Conservation (phyloP, 2,329 filamentous ascomycete species). For the Cladobotryum protrusum region DNA sequence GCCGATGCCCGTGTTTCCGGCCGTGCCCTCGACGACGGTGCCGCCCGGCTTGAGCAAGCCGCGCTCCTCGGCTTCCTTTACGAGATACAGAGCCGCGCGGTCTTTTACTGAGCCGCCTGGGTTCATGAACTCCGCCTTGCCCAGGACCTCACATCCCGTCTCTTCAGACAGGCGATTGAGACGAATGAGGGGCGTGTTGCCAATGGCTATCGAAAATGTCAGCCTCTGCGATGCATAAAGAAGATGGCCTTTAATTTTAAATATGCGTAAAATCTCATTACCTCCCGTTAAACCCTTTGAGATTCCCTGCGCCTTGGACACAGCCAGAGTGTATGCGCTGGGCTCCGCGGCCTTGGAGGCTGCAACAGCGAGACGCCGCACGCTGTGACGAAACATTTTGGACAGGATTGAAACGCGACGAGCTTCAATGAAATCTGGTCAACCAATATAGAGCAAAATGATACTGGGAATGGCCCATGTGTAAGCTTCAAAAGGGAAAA, state of each 20-base stretch:
- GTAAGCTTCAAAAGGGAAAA: constrained; percentile 1
- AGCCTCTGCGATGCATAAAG: not conserved
- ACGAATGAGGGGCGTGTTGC: constrained; percentile 91
- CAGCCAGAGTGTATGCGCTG: constrained; percentile 57
- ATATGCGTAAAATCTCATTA: constrained; percentile 32
- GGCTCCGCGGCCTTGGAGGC: constrained; percentile 40
- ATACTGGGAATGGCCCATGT: not conserved
- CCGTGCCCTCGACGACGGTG: constrained; percentile 94
- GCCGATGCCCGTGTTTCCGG: constrained; percentile 96
- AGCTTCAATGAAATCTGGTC: not conserved
- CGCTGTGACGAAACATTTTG: constrained; percentile 62
- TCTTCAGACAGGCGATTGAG: constrained; percentile 81
- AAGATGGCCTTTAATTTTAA: too few relatives aligned
- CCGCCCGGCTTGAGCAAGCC: constrained; percentile 79
- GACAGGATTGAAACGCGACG: not conserved
- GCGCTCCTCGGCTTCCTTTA: constrained; percentile 85
- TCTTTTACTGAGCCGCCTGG: constrained; percentile 95
- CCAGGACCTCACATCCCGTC: constrained; percentile 89
- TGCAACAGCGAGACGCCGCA: constrained; percentile 59
- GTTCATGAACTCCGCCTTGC: constrained; percentile 98
- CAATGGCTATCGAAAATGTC: constrained; percentile 62
- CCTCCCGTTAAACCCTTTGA: constrained; percentile 76
- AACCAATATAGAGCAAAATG: too few relatives aligned
- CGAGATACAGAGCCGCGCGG: constrained; percentile 87
- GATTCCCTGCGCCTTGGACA: constrained; percentile 74